These are phyloP conservation scores for Tricholoma terreum DNA, from an alignment of 768 basidiomycete genomes.

Conservation along the genomic window DNA sequence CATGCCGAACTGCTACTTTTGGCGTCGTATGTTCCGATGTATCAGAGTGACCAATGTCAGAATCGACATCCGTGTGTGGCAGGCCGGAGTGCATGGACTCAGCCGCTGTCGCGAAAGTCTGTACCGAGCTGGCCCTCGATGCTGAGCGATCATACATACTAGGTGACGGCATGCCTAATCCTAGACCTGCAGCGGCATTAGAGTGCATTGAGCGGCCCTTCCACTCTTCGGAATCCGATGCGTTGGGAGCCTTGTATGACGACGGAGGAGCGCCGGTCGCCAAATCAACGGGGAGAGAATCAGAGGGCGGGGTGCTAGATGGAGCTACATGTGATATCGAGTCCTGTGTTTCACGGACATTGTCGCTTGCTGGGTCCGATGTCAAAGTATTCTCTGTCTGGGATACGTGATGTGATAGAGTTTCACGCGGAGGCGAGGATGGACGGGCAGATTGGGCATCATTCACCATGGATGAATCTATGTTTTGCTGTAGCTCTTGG, in stretches of 20 bases:
- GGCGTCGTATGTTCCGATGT: conserved; percentile 12
- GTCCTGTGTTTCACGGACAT: not conserved
- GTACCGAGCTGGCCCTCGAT: conserved; percentile 25
- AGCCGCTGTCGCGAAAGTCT: conserved; percentile 32
- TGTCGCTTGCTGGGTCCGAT: not conserved
- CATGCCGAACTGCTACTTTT: conserved; percentile 3
- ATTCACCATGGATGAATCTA: not conserved
- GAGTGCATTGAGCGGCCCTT: conserved; percentile 5
- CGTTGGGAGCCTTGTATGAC: conserved; percentile 12
- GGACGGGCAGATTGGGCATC: not conserved
- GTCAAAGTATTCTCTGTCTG: not conserved
- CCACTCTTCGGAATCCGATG: not conserved
- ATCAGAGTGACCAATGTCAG: not conserved
- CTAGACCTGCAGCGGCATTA: not conserved
- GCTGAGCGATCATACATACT: conserved; percentile 7
- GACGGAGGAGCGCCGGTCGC: conserved; percentile 8
- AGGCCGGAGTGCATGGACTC: conserved; percentile 23
- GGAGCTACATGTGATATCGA: not conserved
- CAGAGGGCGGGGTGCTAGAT: not conserved
- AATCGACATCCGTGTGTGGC: conserved; percentile 6
- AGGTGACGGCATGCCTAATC: conserved; percentile 7
- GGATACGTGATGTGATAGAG: not conserved
- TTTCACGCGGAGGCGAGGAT: not conserved
- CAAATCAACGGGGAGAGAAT: not conserved
- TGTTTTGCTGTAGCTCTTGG: not conserved